Conservation (phyloP, 2,329 filamentous ascomycete species). For the Diplodia seriata region DNA sequence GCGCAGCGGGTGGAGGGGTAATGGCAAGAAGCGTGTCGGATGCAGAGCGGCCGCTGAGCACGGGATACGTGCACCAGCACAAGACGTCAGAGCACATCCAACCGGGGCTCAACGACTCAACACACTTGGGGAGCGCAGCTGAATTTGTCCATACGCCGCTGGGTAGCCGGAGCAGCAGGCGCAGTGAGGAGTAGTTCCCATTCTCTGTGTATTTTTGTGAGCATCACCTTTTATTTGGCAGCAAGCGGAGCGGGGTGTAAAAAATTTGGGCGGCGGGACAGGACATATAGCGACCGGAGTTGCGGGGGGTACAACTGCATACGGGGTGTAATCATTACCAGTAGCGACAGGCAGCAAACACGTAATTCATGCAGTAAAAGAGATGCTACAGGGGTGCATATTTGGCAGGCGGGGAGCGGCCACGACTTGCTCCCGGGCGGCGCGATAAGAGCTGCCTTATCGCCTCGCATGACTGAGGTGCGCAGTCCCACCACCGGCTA, state of each 20-base stretch:
- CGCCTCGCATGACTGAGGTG: conserved; percentile 17
- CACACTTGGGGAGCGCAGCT: conserved; percentile 46
- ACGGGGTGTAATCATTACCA: conserved; percentile 20
- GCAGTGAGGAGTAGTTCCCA: conserved; percentile 13
- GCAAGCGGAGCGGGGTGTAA: conserved; percentile 17
- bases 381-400: not conserved
- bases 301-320: conserved; percentile 15
- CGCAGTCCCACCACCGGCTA: conserved; percentile 7
- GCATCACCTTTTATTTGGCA: conserved; percentile 25
- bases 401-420: not conserved
- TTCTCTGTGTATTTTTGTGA: conserved; percentile 28
- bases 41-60: conserved; percentile 44
- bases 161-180: conserved; percentile 21
- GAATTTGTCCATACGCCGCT: conserved; percentile 44
- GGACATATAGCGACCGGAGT: conserved; percentile 29
- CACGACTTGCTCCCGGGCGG: not conserved
- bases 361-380: conserved; percentile 22
- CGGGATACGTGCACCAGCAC: conserved; percentile 49
- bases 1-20: not conserved
- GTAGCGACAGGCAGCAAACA: conserved; percentile 20
- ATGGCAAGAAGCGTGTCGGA: conserved; percentile 8
- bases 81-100: conserved; percentile 49
- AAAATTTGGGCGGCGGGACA: conserved; percentile 26
- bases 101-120: conserved; percentile 41
- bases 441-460: conserved; percentile 22